Evolutionary conservation across 768 basidiomycete genomes (phyloP), one percentile per base, ranked within the genome.

Genomic region (Rhizopogon salebrosus): DNA sequence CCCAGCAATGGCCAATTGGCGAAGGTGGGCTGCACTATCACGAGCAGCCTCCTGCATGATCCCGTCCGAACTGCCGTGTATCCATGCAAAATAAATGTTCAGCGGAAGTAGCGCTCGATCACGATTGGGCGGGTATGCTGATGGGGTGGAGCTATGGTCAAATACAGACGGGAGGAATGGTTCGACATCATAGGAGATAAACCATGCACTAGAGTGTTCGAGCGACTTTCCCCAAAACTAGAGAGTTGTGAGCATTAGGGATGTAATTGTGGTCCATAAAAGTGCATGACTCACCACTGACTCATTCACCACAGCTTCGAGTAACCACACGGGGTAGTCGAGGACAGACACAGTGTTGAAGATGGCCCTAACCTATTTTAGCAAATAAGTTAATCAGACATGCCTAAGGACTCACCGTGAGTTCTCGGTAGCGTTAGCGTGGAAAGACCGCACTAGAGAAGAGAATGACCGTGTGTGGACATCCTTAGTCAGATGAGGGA

Each of bases 91-190:
- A 56, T 66, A 71, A 34, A 77, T 69, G 66, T 79, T 76, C 41
- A 78, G 64, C 0, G 79, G 80, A 7, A 71, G 63, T 41, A 73
- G 62, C 16, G 60, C 62, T 5, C 52, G 60, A 2, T 61, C 41
- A 31, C 79, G 76, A 24, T 57, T 53, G 3, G 75, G 74, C 4
- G 80, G 80, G 61, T 74, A 82, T 1, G 80, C 80, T 13, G 75
- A 70, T 0, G 66, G 40, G 1, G 62, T 63, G 39, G 62, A 48
- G 23, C 63, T 70, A 55, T 78, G 75, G 1, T 62, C 52, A 53
- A 73, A 72, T 52, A 76, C 55, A 37, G 64, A 59, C 0, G 76
- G 66, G 0, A 78, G 70, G 73, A 84, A 83, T 3, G 79, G 78
- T 53, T 84, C 81, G 49, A 79, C 70, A 2, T 34, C 52, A 9